Conservation (phyloP, 139 green algal genomes). For the Haematococcus sp. region DNA sequence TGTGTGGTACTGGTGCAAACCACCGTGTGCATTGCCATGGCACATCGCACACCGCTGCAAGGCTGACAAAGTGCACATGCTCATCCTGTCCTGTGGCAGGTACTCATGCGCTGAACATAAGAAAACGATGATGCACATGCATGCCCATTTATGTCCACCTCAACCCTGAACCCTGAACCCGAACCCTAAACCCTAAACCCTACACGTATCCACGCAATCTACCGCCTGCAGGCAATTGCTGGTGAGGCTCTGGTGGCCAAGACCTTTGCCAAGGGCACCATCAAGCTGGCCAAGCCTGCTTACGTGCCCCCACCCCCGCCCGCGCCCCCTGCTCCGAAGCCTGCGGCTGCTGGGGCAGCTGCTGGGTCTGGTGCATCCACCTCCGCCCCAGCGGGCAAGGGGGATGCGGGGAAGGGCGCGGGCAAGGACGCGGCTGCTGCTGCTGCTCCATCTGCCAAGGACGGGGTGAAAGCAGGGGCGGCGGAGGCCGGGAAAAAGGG, state of each 20-base stretch:
- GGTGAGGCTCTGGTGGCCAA: no score
- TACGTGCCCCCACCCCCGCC: constrained; percentile 37
- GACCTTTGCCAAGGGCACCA: not conserved
- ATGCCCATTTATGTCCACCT: no score
- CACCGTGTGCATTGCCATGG: not conserved
- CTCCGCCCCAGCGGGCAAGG: not conserved
- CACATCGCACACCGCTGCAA: no score
- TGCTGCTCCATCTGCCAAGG: constrained; percentile 11
- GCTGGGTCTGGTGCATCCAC: not conserved
- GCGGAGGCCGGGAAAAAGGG: no score
- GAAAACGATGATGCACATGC: no score
- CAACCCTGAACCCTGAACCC: no score
- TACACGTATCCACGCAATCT: no score
- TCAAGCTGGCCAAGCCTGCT: constrained; percentile 26
- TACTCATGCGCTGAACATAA: no score
- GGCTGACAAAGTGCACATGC: no score
- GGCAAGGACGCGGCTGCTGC: not conserved
- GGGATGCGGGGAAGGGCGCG: not conserved
- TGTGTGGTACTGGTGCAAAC: constrained; percentile 12
- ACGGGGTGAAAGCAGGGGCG: constrained; percentile 9
- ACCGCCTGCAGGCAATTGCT: no score
- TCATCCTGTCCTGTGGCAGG: no score
- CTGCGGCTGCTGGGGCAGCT: not conserved
- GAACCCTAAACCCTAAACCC: no score
- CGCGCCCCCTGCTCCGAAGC: constrained; percentile 18